Conservation (phyloP, 768 basidiomycete species). For the Saitozyma sp. region DNA sequence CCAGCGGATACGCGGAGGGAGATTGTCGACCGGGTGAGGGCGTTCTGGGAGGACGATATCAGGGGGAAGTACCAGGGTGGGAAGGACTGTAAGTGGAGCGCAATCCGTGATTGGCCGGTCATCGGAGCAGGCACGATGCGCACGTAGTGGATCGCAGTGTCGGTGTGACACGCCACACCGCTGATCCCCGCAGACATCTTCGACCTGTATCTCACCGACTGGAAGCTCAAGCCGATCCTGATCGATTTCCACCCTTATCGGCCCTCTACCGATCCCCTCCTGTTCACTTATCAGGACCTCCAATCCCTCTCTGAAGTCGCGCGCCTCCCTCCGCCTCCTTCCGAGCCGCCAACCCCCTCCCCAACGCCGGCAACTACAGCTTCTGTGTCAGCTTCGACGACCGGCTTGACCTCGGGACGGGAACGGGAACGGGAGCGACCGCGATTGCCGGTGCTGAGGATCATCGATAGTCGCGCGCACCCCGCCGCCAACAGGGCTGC, state of each 20-base stretch:
- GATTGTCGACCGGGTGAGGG: conserved; percentile 60
- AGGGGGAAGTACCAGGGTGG: conserved; percentile 62
- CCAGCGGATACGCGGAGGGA: conserved; percentile 60
- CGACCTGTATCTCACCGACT: conserved; percentile 82
- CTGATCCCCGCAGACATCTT: conserved; percentile 65
- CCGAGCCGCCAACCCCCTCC: conserved; percentile 6
- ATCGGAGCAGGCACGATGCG: not conserved
- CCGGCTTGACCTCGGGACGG: not conserved
- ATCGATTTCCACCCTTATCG: conserved; percentile 90
- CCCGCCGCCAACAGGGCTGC: conserved; percentile 67
- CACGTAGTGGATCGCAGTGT: not conserved
- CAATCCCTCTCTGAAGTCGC: conserved; percentile 48
- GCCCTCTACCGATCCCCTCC: conserved; percentile 77
- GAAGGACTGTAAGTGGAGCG: conserved; percentile 64
- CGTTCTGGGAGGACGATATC: conserved; percentile 72
- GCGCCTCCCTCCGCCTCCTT: conserved; percentile 11
- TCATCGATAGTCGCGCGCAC: conserved; percentile 74
- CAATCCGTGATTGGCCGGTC: not conserved
- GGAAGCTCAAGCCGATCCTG: conserved; percentile 72
- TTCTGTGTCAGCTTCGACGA: not conserved
- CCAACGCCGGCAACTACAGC: conserved; percentile 5
- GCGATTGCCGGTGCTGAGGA: conserved; percentile 46
- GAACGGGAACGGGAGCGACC: not conserved
- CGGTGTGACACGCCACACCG: not conserved
- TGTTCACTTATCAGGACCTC: conserved; percentile 82